phyloP scores from a whole-genome alignment of 306 rosid species.

The Prinsepia uniflora region DNA sequence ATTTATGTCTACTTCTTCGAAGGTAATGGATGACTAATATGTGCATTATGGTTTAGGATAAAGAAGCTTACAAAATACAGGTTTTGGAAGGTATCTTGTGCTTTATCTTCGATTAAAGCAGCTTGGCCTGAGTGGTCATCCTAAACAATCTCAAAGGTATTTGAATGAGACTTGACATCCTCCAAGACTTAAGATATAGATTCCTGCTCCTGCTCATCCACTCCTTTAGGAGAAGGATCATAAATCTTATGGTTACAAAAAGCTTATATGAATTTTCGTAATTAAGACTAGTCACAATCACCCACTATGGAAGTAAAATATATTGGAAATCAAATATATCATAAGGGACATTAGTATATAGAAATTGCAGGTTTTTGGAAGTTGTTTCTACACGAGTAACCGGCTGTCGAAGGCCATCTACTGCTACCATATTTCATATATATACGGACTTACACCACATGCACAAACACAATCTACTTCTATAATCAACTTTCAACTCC shows the following conservation, averaged over 20 bases:
- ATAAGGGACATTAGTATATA: no score
- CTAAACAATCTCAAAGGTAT: constrained; percentile 47
- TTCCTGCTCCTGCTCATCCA: constrained; percentile 43
- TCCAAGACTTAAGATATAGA: constrained; percentile 47
- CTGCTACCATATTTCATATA: no score
- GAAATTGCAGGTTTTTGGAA: no score
- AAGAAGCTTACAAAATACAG: constrained; percentile 48
- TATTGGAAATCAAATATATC: no score
- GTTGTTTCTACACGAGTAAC: no score
- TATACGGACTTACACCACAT: no score
- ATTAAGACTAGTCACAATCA: no score
- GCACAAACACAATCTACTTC: no score
- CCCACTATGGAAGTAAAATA: no score
- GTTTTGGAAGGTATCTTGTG: constrained; percentile 58
- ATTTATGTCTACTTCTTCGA: no score
- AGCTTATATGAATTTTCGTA: background rate
- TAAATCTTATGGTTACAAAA: background rate
- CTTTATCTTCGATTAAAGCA: constrained; percentile 48
- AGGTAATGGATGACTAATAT: background rate
- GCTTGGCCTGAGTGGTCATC: constrained; percentile 63
- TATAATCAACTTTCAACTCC: no score
- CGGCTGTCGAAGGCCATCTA: no score
- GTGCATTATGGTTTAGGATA: background rate
- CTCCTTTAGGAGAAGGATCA: constrained; percentile 36
- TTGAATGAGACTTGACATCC: constrained; percentile 45